These are phyloP conservation scores for Phlyctochytrium bullatum DNA, from an alignment of 192 early-diverging fungal species.

Conservation along the genomic window DNA sequence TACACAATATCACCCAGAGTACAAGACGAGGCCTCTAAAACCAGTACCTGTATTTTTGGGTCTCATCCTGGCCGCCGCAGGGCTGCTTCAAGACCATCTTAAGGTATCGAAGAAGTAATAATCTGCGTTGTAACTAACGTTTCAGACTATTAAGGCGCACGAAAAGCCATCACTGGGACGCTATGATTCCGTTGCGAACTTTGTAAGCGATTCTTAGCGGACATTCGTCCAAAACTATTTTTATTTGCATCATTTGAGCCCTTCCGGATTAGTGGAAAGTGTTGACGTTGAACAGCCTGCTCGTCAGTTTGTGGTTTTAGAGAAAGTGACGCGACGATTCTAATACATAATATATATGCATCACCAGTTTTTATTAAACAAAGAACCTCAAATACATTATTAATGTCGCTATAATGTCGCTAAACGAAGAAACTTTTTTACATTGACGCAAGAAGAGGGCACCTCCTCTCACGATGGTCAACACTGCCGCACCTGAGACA, in stretches of 20 bases:
- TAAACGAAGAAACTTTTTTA: too few relatives aligned
- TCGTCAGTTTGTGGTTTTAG: too few relatives aligned
- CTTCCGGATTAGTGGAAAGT: too few relatives aligned
- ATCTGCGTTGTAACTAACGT: neutral
- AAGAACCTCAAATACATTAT: too few relatives aligned
- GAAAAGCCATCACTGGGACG: neutral
- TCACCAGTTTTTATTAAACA: too few relatives aligned
- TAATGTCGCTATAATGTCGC: too few relatives aligned
- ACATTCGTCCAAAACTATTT: too few relatives aligned
- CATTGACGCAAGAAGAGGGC: constrained; percentile 10
- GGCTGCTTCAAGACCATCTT: constrained; percentile 59
- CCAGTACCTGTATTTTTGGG: constrained; percentile 93
- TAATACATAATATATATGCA: too few relatives aligned
- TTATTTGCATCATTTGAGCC: too few relatives aligned
- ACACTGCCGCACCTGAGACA: constrained; percentile 24
- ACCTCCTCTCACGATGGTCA: constrained; percentile 23
- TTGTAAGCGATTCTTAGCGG: too few relatives aligned
- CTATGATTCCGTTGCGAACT: neutral
- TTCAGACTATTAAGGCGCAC: neutral
- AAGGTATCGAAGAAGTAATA: constrained; percentile 1
- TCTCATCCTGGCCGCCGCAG: constrained; percentile 82
- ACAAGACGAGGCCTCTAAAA: constrained; percentile 88
- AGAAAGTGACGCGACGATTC: too few relatives aligned
- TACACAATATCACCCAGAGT: constrained; percentile 97
- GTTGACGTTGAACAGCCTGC: too few relatives aligned